phyloP scores from a whole-genome alignment of 352 stramenopile species.

The Phytophthora agathidicida region DNA sequence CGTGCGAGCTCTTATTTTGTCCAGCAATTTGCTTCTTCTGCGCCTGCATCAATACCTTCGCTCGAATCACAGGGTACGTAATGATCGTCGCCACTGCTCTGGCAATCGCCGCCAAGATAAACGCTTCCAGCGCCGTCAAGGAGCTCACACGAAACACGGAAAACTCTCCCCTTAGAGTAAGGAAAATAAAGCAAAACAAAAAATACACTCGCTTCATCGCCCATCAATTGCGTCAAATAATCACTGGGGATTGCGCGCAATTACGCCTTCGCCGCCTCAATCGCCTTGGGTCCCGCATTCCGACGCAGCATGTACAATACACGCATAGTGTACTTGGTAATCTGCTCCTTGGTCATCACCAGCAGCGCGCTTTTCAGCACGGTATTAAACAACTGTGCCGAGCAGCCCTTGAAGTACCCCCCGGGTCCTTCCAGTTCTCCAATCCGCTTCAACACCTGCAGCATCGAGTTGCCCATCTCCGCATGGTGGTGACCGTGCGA shows the following conservation, averaged over 20 bases:
- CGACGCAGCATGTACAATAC: conserved; percentile 70
- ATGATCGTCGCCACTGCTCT: conserved; percentile 86
- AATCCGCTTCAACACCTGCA: conserved; percentile 71
- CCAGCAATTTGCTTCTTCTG: conserved; percentile 63
- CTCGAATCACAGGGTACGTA: conserved; percentile 90
- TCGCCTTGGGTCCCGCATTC: conserved; percentile 31
- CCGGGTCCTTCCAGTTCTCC: conserved; percentile 58
- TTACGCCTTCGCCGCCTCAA: conserved; percentile 36
- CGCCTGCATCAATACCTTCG: conserved; percentile 89
- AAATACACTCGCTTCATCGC: too few relatives aligned
- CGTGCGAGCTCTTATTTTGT: conserved; percentile 24
- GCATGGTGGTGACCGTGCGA: conserved; percentile 47
- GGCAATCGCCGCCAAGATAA: conserved; percentile 78
- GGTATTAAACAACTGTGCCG: conserved; percentile 82
- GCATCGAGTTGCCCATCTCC: conserved; percentile 64
- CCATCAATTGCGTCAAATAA: too few relatives aligned
- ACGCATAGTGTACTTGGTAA: conserved; percentile 77
- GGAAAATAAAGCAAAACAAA: conserved; percentile 3
- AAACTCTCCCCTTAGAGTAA: too few relatives aligned
- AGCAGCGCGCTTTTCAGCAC: conserved; percentile 84
- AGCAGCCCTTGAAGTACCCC: conserved; percentile 82
- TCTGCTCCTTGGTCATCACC: conserved; percentile 88
- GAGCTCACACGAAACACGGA: conserved; percentile 54
- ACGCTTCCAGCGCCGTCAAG: conserved; percentile 76
- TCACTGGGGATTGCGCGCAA: neutral